Percentiles rank a stretch among this genome's conserved stretches.
Evolutionary conservation across 2,329 filamentous ascomycete genomes (phyloP).

Genomic region (Pseudogymnoascus sp.): DNA sequence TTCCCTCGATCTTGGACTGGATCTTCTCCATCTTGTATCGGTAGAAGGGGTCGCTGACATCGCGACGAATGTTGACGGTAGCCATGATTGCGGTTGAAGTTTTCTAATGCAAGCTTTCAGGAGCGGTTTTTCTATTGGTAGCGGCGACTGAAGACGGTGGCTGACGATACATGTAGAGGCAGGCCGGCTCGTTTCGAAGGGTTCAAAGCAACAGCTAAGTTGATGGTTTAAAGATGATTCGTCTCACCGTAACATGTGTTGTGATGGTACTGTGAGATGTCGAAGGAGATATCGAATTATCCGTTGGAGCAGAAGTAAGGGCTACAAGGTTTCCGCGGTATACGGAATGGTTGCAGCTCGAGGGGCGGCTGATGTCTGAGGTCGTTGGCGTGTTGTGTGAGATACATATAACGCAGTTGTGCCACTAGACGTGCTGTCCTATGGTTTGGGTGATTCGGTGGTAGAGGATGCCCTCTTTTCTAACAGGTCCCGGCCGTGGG

Average conservation of each 20-base stretch:
- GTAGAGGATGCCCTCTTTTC: conserved; percentile 21
- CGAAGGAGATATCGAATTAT: conserved; percentile 47
- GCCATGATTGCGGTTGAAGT: conserved; percentile 64
- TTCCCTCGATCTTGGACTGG: conserved; percentile 99
- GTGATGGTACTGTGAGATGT: conserved; percentile 14
- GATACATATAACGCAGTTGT: conserved; percentile 34
- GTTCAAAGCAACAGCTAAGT: neutral
- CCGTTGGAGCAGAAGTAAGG: conserved; percentile 85
- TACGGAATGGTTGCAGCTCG: conserved; percentile 96
- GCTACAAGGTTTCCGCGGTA: conserved; percentile 89
- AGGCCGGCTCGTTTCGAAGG: neutral
- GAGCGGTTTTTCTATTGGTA: neutral
- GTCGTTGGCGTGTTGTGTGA: conserved; percentile 62
- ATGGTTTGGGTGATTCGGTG: conserved; percentile 22
- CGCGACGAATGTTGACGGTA: conserved; percentile 96
- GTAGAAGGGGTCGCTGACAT: conserved; percentile 98
- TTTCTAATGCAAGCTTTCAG: conserved; percentile 3
- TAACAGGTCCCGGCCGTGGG: conserved; percentile 2
- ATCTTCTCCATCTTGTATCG: conserved; percentile 99
- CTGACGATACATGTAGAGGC: conserved; percentile 6
- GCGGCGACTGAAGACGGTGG: conserved; percentile 1
- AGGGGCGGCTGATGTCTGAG: conserved; percentile 89
- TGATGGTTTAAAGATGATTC: conserved; percentile 5
- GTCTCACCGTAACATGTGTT: conserved; percentile 5
- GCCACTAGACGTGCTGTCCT: conserved; percentile 27